These are phyloP conservation scores for Vicia faba DNA, from an alignment of 306 rosid species.

Conservation along the genomic window DNA sequence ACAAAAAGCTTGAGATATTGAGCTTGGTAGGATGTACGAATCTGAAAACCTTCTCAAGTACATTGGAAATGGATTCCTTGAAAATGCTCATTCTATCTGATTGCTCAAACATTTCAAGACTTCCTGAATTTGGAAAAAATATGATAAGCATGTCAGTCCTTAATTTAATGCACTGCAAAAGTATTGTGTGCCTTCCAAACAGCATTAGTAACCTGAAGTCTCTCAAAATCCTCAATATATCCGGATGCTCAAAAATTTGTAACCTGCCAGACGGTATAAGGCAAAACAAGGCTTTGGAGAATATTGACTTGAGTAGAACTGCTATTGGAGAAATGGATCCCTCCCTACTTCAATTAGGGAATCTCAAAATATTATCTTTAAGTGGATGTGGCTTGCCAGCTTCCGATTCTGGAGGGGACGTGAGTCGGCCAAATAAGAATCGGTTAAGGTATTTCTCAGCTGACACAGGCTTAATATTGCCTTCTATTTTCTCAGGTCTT, in stretches of 20 bases:
- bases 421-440: background rate
- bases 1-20: conserved; percentile 18
- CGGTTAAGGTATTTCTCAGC: background rate
- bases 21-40: conserved; percentile 27
- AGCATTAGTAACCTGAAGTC: conserved; percentile 24
- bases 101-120: conserved; percentile 18
- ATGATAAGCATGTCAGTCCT: conserved; percentile 15
- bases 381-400: background rate
- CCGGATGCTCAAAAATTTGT: conserved; percentile 11
- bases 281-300: background rate
- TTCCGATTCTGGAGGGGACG: background rate
- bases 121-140: conserved; percentile 28
- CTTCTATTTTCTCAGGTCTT: background rate
- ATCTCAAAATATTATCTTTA: conserved; percentile 8
- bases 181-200: conserved; percentile 17
- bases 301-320: conserved; percentile 17
- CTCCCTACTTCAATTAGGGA: conserved; percentile 6
- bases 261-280: background rate
- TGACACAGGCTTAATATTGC: background rate
- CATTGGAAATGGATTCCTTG: conserved; percentile 36
- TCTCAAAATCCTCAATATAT: conserved; percentile 20
- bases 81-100: conserved; percentile 18
- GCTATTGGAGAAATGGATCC: conserved; percentile 1
- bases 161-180: conserved; percentile 25
- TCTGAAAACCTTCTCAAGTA: conserved; percentile 1